Base-by-base conservation (phyloP, 805 yeast genomes). In the Metschnikowia arizonensis region DNA sequence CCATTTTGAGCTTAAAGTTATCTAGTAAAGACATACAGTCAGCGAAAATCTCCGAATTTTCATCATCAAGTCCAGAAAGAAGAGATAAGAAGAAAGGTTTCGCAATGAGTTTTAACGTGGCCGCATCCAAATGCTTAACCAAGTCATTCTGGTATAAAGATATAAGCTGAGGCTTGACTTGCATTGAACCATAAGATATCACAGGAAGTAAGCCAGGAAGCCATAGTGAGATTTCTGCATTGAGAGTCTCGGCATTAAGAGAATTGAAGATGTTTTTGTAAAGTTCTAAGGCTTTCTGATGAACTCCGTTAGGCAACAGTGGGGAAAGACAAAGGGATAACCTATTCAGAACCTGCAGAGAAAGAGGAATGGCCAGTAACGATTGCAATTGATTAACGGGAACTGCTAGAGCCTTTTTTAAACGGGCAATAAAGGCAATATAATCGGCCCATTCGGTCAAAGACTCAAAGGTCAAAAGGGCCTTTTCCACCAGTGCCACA, bases 361-460 rank as follows among this genome's bases (percentile, higher is more conserved):
- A 78, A 37, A 69, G 74, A 0, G 97, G 98, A 10, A 91, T 72
- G 76, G 80, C 79, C 48, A 42, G 15, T 3, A 54, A 44, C 6
- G 78, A 26, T 29, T 45, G 45, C 72, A 49, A 47, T 1, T 47
- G 53, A 60, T 58, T 65, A 46, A 58, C 63, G 1, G 53, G 56
- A 31, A 66, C 55, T 47, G 58, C 68, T 33, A 90, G 64, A 0
- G 95, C 82, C 60, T 88, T 87, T 47, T 82, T 81, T 5, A 95
- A 74, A 48, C 85, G 80, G 2, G 91, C 82, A 36, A 95, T 70
- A 61, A 88, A 90, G 18, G 97, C 84, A 46, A 93, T 93, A 62
- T 91, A 89, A 61, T 93, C 99, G 11, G 99, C 98, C 99, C 99
- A 93, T 68, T 93, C 99, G 26, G 82, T 85, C 1, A 89, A 84